Evolutionary conservation across 306 rosid species (phyloP), one percentile per base, ranked within the genome.

Genomic region (Rubus idaeus): DNA sequence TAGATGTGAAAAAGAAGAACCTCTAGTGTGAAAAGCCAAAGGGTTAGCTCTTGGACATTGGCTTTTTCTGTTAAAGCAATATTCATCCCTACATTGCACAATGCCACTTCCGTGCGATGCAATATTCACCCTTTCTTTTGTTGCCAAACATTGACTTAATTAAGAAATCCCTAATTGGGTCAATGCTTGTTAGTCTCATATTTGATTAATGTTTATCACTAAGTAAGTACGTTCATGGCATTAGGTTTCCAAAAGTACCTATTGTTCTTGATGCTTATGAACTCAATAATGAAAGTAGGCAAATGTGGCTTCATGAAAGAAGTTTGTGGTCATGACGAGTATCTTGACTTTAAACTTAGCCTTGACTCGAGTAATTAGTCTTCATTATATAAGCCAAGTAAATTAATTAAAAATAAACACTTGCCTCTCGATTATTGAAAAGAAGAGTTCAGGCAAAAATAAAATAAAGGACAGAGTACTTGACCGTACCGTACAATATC

Each of bases 71-170:
- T 23, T 10, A 67, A 66, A 71, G 87, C 86, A 87, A 87, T 84
- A 84, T 81, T 90, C 91, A 81, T 56, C 20, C 66, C 68, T 12
- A 35, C 18, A 61, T 13, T 60, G 64, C 20, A 44, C 39, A 79
- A 81, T 45, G 90, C 86, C 89, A 80, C 40, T 20, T 60, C 79
- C 78, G 60, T 81, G 41, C 14, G 68, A 76, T 41, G 66, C 75
- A 44, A 12, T 14, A 16, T 61, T 21, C 18, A 21, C n/a, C 74
- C 74, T 35, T 37, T 73, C 73, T 61, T 26, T n/a, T 61, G 35
- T 5, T 20, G 53, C 8, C 21, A 58, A 1, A 53, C 12, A 66
- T 30, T 13, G 60, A n/a, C 47, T 13, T 68, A 46, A 74, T 42
- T 58, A 44, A 23, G 55, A 44, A 16, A 60, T 12, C 13, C 45